These are phyloP conservation scores for Aquilaria sinensis DNA, from an alignment of 345 rosid species.

Conservation along the genomic window DNA sequence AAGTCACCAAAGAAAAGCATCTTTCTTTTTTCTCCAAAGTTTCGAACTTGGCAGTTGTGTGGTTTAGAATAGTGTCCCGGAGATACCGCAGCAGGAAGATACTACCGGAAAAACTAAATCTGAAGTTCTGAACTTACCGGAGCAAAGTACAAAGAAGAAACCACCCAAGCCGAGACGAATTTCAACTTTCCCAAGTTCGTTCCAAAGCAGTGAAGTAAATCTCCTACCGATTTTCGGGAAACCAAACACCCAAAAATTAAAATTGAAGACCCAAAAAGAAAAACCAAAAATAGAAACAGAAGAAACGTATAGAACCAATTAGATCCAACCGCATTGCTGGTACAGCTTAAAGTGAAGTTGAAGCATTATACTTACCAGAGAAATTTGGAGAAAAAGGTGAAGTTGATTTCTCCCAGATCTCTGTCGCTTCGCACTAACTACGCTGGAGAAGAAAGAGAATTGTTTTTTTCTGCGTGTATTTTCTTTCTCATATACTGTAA, in stretches of 20 bases:
- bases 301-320: background rate
- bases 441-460: background rate
- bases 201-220: too few relatives aligned
- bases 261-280: background rate
- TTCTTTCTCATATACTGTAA: too few relatives aligned
- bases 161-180: conserved; percentile 19
- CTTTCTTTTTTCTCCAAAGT: conserved; percentile 1
- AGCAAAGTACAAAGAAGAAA: background rate
- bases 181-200: background rate
- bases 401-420: background rate
- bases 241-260: background rate
- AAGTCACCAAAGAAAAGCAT: background rate
- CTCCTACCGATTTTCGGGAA: too few relatives aligned
- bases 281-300: background rate
- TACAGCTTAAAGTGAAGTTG: conserved; percentile 3
- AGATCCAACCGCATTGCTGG: background rate
- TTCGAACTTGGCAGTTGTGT: background rate
- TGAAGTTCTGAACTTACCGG: background rate
- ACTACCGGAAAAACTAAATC: background rate
- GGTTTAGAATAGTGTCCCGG: background rate
- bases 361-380: conserved; percentile 10
- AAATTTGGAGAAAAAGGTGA: conserved; percentile 3
- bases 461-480: too few relatives aligned
- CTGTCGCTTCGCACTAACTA: conserved; percentile 9
- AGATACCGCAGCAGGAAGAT: background rate